These are phyloP conservation scores for Microstegium vimineum DNA, from an alignment of 176 grass and related monocot species.

Conservation along the genomic window DNA sequence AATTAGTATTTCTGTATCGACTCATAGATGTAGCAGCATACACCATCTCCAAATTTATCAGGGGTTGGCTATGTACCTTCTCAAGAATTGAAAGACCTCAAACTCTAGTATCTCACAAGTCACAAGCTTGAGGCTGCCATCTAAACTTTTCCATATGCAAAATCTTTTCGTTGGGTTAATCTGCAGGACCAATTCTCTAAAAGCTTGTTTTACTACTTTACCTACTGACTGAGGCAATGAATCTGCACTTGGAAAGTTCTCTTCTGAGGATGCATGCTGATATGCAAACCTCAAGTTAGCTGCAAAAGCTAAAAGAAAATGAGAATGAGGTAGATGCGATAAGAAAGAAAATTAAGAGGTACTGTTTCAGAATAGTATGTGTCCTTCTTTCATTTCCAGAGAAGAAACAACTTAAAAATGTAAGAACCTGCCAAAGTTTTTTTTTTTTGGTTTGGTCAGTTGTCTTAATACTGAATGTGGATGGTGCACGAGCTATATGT, in stretches of 20 bases:
- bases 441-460: too few relatives aligned
- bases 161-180: conserved; percentile 71
- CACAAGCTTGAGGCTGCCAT: conserved; percentile 81
- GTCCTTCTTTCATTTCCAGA: conserved; percentile 88
- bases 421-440: too few relatives aligned
- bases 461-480: too few relatives aligned
- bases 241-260: conserved; percentile 65
- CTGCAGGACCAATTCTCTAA: conserved; percentile 83
- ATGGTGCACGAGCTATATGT: too few relatives aligned
- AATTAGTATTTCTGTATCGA: conserved; percentile 28
- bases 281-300: conserved; percentile 41
- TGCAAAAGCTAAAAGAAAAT: conserved; percentile 22
- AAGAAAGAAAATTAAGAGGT: not conserved
- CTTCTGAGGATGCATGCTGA: conserved; percentile 60
- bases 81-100: conserved; percentile 65
- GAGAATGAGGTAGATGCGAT: conserved; percentile 23
- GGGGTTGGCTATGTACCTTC: conserved; percentile 44
- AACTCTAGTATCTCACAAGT: conserved; percentile 67
- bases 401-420: conserved; percentile 65
- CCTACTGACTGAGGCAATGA: conserved; percentile 27
- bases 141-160: conserved; percentile 82
- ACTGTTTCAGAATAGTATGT: conserved; percentile 40
- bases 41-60: conserved; percentile 31
- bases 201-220: conserved; percentile 48
- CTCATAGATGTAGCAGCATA: not conserved